These are phyloP conservation scores for Leccinum aurantiacum DNA, from an alignment of 768 basidiomycete species.

Conservation along the genomic window DNA sequence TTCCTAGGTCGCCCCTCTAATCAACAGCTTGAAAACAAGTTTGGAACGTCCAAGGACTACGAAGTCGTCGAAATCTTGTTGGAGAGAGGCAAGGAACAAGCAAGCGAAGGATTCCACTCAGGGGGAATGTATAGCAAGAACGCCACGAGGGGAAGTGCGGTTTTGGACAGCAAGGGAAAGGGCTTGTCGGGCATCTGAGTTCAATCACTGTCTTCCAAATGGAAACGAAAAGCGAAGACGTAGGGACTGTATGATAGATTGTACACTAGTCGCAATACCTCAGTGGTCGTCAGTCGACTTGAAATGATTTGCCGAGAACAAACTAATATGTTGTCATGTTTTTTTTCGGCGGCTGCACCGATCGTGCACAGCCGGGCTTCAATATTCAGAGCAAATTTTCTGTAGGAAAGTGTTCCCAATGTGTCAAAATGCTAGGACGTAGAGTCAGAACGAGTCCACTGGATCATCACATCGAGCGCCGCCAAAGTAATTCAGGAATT, in stretches of 20 bases:
- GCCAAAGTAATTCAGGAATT: too few relatives aligned
- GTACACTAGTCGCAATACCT: not conserved
- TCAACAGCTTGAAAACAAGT: slow-evolving; percentile 76
- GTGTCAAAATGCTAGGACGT: too few relatives aligned
- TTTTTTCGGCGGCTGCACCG: too few relatives aligned
- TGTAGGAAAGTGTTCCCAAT: too few relatives aligned
- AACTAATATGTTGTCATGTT: too few relatives aligned
- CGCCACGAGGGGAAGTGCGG: slow-evolving; percentile 34
- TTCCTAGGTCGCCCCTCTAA: slow-evolving; percentile 71
- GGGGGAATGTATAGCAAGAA: slow-evolving; percentile 14
- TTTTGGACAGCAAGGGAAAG: slow-evolving; percentile 42
- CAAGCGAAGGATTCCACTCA: slow-evolving; percentile 45
- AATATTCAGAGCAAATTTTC: too few relatives aligned
- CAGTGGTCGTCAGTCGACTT: too few relatives aligned
- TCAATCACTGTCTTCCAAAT: not conserved
- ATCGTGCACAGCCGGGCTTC: too few relatives aligned
- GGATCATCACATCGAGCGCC: too few relatives aligned
- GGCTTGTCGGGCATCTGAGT: slow-evolving; percentile 37
- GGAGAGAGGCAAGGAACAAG: slow-evolving; percentile 59
- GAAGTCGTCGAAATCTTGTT: slow-evolving; percentile 64
- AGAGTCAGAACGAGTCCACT: too few relatives aligned
- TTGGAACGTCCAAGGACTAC: slow-evolving; percentile 61
- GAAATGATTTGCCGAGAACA: too few relatives aligned
- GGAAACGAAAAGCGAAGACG: not conserved
- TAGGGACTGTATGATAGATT: not conserved